Base-by-base conservation (phyloP, 371 early-diverging fungal genomes). In the Amoeboaphelidium occidentale region DNA sequence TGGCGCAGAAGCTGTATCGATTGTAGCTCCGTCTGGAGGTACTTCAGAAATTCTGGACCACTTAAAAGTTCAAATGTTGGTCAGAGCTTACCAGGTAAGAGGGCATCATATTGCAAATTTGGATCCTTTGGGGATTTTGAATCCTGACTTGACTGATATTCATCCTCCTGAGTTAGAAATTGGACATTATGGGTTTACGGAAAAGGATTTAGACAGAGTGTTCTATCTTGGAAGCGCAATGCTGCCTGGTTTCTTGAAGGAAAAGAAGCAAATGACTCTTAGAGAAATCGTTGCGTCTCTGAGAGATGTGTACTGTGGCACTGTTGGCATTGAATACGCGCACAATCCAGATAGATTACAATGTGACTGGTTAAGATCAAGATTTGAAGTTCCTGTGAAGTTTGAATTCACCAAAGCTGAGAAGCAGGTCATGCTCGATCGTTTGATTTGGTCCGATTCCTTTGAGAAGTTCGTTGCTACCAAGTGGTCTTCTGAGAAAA, bases 61-160 rank as follows among this genome's bases (percentile, higher is more conserved):
- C 63, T 75, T 93, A 76, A 94, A 94, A 70, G 78, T 94, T 45
- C 93, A 94, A 70, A 75, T 92, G n/a, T 61, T 94, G 51, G 89
- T 85, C 25, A 77, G 96, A 50, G 96, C 96, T 27, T 92, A 85
- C 65, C 91, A 96, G 64, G 86, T 81, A 43, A 4, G 92, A 53
- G 97, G 97, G 25, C 97, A 96, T 58, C 88, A 85, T 50, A 67
- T 88, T 53, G 97, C 92, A 53, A 75, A 76, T 55, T 63, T 93
- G 44, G 97, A 93, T 62, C 92, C 92, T 42, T 68, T 96, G 27
- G 88, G 80, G 27, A 83, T 96, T 58, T 64, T 66, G 54, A 62
- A 72, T 45, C 65, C 78, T 46, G 72, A 76, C 55, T 57, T 68
- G 28, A 63, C 71, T 50, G 49, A 60, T 21, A 55, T 66, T 17